Evolutionary conservation across 306 rosid species (phyloP).

Genomic region (Inga laurina): DNA sequence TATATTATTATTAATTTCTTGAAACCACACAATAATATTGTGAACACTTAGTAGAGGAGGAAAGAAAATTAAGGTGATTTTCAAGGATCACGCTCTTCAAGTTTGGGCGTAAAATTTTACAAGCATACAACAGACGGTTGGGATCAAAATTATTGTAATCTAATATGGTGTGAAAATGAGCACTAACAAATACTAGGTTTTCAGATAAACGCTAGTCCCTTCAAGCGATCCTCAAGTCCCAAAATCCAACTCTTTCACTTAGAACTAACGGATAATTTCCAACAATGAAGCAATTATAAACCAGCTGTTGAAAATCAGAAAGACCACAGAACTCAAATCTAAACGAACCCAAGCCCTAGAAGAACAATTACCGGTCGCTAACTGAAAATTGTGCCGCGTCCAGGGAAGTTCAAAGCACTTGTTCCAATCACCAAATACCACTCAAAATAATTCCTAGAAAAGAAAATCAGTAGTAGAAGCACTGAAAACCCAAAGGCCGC

Average conservation of each 20-base stretch:
- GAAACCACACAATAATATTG: neutral
- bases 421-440: neutral
- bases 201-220: neutral
- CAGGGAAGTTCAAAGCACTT: neutral
- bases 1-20: neutral
- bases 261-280: neutral
- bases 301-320: neutral
- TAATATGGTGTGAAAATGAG: neutral
- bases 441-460: neutral
- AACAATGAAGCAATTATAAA: neutral
- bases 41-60: neutral
- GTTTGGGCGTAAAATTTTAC: neutral
- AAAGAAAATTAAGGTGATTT: neutral
- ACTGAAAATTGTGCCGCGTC: neutral
- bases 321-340: conserved; percentile 14
- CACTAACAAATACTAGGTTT: neutral
- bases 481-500: neutral
- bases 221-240: neutral
- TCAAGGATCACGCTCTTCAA: neutral
- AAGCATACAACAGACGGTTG: neutral
- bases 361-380: conserved; percentile 22
- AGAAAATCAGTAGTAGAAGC: neutral
- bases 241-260: neutral
- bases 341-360: conserved; percentile 2
- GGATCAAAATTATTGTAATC: neutral